phyloP scores from a whole-genome alignment of 2,329 filamentous ascomycete species.

The Epichloe uncinata region DNA sequence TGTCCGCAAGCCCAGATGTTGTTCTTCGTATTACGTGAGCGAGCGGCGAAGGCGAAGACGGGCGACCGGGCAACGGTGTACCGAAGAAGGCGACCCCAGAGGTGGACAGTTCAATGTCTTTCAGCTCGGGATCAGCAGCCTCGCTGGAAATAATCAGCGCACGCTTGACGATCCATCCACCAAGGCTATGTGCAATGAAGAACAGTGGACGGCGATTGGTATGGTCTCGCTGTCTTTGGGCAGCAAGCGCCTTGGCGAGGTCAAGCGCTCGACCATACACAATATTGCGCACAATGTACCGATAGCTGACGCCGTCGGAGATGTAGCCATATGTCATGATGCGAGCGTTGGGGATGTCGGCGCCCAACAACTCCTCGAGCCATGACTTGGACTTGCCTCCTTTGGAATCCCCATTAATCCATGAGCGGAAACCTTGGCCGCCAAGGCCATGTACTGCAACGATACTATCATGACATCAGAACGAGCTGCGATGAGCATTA shows the following conservation, averaged over 20 bases:
- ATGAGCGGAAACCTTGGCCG: conserved; percentile 14
- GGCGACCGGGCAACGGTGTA: conserved; percentile 11
- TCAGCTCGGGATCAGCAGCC: conserved; percentile 10
- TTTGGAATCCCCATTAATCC: conserved; percentile 10
- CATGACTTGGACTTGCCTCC: conserved; percentile 11
- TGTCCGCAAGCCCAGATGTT: conserved; percentile 9
- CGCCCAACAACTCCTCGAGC: conserved; percentile 13
- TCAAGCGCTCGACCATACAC: conserved; percentile 14
- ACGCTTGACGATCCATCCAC: conserved; percentile 18
- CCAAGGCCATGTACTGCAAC: conserved; percentile 16
- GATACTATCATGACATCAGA: conserved; percentile 10
- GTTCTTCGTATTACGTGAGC: conserved; percentile 14
- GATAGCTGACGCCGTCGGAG: conserved; percentile 11
- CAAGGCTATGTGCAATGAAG: conserved; percentile 16
- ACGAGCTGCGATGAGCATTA: too few relatives aligned
- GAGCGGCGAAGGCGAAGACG: conserved; percentile 13
- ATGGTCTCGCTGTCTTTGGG: conserved; percentile 9
- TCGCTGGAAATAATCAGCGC: conserved; percentile 16
- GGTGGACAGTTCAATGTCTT: conserved; percentile 13
- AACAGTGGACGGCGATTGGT: conserved; percentile 12
- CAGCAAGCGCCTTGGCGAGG: conserved; percentile 11
- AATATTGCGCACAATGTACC: conserved; percentile 13
- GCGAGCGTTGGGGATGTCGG: conserved; percentile 14
- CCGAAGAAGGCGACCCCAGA: conserved; percentile 17
- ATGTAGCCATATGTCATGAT: conserved; percentile 16